Conservation (phyloP, 805 yeast species). For the Sugiyamaella lignohabitans region DNA sequence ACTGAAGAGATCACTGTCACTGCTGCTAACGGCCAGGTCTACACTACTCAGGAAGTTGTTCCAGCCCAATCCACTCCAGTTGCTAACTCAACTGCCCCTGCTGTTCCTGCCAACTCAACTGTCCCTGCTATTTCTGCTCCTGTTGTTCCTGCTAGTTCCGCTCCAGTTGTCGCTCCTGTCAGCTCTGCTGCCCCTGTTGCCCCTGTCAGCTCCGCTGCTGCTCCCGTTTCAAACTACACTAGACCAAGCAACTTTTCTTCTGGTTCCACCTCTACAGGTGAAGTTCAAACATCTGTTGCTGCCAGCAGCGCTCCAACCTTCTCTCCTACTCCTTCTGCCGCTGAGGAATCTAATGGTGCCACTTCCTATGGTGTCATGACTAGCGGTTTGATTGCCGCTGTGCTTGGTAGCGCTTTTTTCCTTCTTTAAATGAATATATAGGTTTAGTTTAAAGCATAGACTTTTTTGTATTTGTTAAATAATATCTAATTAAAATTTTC, state of each 20-base stretch:
- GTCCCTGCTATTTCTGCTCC: neutral
- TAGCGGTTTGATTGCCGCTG: neutral
- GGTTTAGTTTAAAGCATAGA: neutral
- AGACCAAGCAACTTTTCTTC: neutral
- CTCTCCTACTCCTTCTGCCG: neutral
- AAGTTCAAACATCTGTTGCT: no score
- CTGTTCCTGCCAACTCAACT: neutral
- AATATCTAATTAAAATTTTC: no score
- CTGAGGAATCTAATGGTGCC: neutral
- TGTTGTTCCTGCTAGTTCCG: neutral
- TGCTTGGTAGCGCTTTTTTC: neutral
- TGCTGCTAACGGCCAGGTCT: conserved; percentile 3
- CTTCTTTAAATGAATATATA: neutral
- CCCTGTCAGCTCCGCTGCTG: no score
- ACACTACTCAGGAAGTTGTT: conserved; percentile 5
- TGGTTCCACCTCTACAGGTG: neutral
- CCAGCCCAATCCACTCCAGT: neutral
- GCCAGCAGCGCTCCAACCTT: neutral
- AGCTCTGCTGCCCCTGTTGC: neutral
- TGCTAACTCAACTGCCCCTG: neutral
- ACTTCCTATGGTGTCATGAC: neutral
- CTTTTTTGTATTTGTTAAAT: no score
- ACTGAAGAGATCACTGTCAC: conserved; percentile 7
- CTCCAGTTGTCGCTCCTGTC: neutral
- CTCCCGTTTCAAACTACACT: neutral